Percentiles rank a stretch among this genome's conserved stretches.
Conservation (phyloP, 176 grass and related monocot species). For the Triticum dicoccoides region DNA sequence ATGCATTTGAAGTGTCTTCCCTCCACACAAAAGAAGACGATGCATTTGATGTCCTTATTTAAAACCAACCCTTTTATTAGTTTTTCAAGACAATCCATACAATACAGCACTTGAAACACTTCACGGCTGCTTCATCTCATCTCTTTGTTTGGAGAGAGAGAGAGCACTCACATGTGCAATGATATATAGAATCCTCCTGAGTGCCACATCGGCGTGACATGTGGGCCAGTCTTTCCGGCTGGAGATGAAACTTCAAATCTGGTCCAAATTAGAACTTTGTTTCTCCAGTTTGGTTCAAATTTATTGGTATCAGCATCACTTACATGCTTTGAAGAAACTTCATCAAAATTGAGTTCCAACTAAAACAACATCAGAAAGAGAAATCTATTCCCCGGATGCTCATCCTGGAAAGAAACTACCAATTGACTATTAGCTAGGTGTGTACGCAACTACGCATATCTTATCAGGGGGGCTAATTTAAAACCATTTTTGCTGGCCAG, state of each 20-base stretch:
- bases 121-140: too few species aligned
- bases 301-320: background rate
- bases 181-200: too few species aligned
- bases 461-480: background rate
- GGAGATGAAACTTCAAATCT: too few species aligned
- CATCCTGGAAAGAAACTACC: background rate
- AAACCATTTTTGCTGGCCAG: constrained; percentile 15
- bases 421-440: background rate
- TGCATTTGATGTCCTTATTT: background rate
- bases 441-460: background rate
- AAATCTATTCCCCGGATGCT: background rate
- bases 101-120: too few species aligned
- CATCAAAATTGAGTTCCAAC: background rate
- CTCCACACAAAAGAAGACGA: background rate
- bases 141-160: too few species aligned
- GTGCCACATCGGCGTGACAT: too few species aligned
- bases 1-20: background rate
- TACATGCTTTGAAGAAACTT: background rate
- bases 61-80: background rate
- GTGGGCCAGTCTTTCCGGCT: too few species aligned
- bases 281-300: background rate
- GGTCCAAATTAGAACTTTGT: too few species aligned
- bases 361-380: too few species aligned
- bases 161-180: too few species aligned
- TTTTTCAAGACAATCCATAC: background rate